phyloP scores from a whole-genome alignment of 2,329 filamentous ascomycete species.

The Chrysoporthe deuterocubensis region DNA sequence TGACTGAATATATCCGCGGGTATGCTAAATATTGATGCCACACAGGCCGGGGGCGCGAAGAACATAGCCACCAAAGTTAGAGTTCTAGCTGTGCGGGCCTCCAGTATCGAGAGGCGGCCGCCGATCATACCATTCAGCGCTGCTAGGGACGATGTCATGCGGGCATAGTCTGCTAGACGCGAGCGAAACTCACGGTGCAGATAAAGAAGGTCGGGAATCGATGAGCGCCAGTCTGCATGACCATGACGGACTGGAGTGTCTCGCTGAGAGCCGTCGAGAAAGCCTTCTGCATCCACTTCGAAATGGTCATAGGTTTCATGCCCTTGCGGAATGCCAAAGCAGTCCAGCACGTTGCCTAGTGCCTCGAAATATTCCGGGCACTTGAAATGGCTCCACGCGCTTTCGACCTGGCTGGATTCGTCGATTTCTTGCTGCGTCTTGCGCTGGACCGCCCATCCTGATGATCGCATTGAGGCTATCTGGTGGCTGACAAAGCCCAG shows the following conservation, averaged over 20 bases:
- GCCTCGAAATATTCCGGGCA: slow-evolving; percentile 26
- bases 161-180: slow-evolving; percentile 22
- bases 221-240: slow-evolving; percentile 13
- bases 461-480: slow-evolving; percentile 22
- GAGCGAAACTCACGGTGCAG: slow-evolving; percentile 21
- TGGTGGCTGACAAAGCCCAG: slow-evolving; percentile 23
- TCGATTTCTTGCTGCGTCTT: slow-evolving; percentile 16
- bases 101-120: slow-evolving; percentile 23
- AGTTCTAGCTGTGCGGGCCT: slow-evolving; percentile 18
- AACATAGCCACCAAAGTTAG: slow-evolving; percentile 18
- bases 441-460: slow-evolving; percentile 21
- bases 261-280: neutral
- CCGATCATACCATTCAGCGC: slow-evolving; percentile 30
- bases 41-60: slow-evolving; percentile 18
- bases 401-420: slow-evolving; percentile 23
- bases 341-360: slow-evolving; percentile 13
- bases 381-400: slow-evolving; percentile 24
- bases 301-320: slow-evolving; percentile 10
- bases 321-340: slow-evolving; percentile 13
- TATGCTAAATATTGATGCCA: slow-evolving; percentile 22
- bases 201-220: slow-evolving; percentile 11
- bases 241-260: neutral
- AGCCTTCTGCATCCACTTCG: neutral
- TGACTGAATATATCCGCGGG: slow-evolving; percentile 7
- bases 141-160: slow-evolving; percentile 31